Percentiles rank a stretch among this genome's conserved stretches.
phyloP scores from a whole-genome alignment of 495 filamentous ascomycete genomes.

The Rhypophila decipiens region DNA sequence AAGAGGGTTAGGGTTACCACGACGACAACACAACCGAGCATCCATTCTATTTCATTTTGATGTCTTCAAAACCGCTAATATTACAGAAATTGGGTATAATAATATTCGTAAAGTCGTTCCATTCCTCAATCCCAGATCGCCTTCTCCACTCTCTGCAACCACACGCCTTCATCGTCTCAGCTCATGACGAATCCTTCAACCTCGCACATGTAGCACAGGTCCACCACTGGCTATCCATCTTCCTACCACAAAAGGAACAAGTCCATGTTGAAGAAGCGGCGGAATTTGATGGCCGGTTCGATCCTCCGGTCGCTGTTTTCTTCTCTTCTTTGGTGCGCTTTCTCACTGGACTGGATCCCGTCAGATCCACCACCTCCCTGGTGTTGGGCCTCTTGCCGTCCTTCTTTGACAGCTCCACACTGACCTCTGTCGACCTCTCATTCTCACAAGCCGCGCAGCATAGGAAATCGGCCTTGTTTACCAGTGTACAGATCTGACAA shows the following conservation, averaged over 20 bases:
- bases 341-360: slow-evolving; percentile 1
- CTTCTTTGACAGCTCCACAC: slow-evolving; percentile 15
- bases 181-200: slow-evolving; percentile 58
- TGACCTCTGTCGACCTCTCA: slow-evolving; percentile 47
- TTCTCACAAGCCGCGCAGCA: slow-evolving; percentile 74
- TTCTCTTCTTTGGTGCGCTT: neutral
- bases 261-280: slow-evolving; percentile 57
- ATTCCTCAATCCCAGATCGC: no score
- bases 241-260: slow-evolving; percentile 58
- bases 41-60: no score
- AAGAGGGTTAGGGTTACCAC: no score
- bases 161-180: no score
- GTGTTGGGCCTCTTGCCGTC: slow-evolving; percentile 6
- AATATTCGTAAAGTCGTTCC: no score
- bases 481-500: slow-evolving; percentile 76
- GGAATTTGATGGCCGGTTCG: slow-evolving; percentile 19
- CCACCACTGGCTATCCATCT: slow-evolving; percentile 71
- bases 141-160: no score
- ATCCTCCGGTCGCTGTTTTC: slow-evolving; percentile 19
- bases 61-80: no score
- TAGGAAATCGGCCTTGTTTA: slow-evolving; percentile 63
- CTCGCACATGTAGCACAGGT: slow-evolving; percentile 64
- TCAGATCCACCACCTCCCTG: slow-evolving; percentile 7
- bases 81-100: no score
- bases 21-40: no score